Percentiles rank a stretch among this genome's conserved stretches.
These are phyloP conservation scores for Celoporthe dispersa DNA, from an alignment of 2,329 filamentous ascomycete genomes.

Conservation along the genomic window DNA sequence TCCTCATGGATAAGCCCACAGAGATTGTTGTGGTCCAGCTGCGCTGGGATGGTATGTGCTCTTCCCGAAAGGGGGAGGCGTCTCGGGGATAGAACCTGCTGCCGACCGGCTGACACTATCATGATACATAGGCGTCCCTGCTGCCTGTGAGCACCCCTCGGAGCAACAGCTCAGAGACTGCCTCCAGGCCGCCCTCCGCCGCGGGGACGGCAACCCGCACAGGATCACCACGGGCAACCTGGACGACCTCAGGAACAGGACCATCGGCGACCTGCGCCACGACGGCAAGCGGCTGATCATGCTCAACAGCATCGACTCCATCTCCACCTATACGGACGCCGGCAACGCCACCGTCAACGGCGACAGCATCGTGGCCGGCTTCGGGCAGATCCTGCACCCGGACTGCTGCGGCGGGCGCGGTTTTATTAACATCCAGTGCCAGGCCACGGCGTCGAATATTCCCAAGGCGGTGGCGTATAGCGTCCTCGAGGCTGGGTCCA, in stretches of 20 bases:
- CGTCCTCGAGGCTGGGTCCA: constrained; percentile 48
- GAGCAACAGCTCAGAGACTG: constrained; percentile 46
- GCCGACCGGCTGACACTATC: no score
- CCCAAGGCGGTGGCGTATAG: constrained; percentile 50
- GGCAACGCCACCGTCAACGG: constrained; percentile 48
- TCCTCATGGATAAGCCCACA: constrained; percentile 45
- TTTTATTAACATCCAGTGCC: constrained; percentile 52
- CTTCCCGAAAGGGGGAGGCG: background rate
- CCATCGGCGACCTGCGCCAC: constrained; percentile 41
- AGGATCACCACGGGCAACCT: constrained; percentile 37
- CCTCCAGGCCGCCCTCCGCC: constrained; percentile 41
- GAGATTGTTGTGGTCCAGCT: constrained; percentile 56
- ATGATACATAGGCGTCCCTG: constrained; percentile 44
- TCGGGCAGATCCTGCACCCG: constrained; percentile 39
- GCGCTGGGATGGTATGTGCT: constrained; percentile 33
- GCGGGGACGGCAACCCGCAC: constrained; percentile 33
- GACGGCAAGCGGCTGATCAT: constrained; percentile 44
- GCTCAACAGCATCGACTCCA: constrained; percentile 42
- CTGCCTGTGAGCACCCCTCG: constrained; percentile 48
- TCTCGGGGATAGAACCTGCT: background rate
- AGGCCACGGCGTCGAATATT: constrained; percentile 56
- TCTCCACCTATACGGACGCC: constrained; percentile 46
- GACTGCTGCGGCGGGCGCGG: constrained; percentile 40
- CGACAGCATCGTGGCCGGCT: constrained; percentile 43
- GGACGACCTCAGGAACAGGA: constrained; percentile 40